Evolutionary conservation across 805 yeast species (phyloP).

Genomic region (Teunomyces atbi): DNA sequence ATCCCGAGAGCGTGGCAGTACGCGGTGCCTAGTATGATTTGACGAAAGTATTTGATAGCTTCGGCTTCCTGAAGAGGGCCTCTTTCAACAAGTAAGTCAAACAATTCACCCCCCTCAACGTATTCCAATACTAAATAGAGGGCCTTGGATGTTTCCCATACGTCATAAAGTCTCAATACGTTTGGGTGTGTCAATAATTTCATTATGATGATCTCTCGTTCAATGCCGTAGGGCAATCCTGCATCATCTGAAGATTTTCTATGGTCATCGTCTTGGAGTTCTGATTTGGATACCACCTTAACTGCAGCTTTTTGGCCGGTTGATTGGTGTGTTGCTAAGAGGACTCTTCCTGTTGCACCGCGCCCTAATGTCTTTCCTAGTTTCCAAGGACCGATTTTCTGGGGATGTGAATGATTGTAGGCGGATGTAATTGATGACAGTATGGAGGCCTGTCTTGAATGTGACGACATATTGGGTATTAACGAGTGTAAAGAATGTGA

Average conservation of each 20-base stretch:
- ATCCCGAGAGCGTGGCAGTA: slow-evolving; percentile 81
- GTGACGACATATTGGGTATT: slow-evolving; percentile 15
- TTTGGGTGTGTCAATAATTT: slow-evolving; percentile 91
- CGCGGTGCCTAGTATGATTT: slow-evolving; percentile 73
- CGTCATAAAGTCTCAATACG: slow-evolving; percentile 90
- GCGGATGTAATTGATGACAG: slow-evolving; percentile 54
- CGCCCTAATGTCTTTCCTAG: slow-evolving; percentile 76
- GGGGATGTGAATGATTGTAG: slow-evolving; percentile 45
- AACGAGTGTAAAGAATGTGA: slow-evolving; percentile 1
- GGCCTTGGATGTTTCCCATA: slow-evolving; percentile 95
- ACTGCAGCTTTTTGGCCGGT: slow-evolving; percentile 82
- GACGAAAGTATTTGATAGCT: slow-evolving; percentile 75
- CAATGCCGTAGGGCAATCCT: slow-evolving; percentile 91
- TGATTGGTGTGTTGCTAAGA: slow-evolving; percentile 64
- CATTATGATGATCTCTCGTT: slow-evolving; percentile 96
- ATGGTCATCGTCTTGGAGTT: slow-evolving; percentile 35
- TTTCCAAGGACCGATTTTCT: slow-evolving; percentile 77
- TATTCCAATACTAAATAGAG: slow-evolving; percentile 75
- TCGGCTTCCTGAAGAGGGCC: slow-evolving; percentile 72
- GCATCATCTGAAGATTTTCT: slow-evolving; percentile 43
- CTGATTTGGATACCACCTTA: slow-evolving; percentile 73
- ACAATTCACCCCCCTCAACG: slow-evolving; percentile 86
- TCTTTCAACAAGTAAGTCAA: slow-evolving; percentile 67
- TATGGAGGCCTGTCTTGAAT: slow-evolving; percentile 60
- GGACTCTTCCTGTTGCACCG: slow-evolving; percentile 81